phyloP scores from a whole-genome alignment of 2,329 filamentous ascomycete species.

The Hypoxylon sp. region DNA sequence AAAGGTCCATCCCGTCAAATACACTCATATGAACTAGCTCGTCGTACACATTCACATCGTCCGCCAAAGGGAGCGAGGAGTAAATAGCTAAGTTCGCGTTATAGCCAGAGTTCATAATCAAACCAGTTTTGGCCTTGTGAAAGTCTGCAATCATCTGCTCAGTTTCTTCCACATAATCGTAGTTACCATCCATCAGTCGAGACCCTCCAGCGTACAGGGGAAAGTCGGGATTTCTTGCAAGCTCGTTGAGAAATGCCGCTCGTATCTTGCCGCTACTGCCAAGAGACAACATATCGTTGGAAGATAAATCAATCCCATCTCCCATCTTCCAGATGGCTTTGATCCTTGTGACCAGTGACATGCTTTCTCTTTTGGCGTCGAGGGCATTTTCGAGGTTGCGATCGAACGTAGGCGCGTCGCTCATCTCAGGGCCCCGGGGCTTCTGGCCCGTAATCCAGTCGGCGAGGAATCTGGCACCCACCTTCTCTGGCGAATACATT shows the following conservation, averaged over 20 bases:
- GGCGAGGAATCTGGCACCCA: no score
- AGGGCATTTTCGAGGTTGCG: slow-evolving; percentile 40
- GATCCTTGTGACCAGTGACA: neutral
- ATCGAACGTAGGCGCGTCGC: no score
- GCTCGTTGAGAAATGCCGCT: slow-evolving; percentile 59
- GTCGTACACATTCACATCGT: slow-evolving; percentile 73
- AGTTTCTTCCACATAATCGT: slow-evolving; percentile 65
- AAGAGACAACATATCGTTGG: slow-evolving; percentile 71
- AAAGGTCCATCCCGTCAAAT: slow-evolving; percentile 71
- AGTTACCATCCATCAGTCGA: slow-evolving; percentile 74
- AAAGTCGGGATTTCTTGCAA: slow-evolving; percentile 53
- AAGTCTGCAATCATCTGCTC: slow-evolving; percentile 70
- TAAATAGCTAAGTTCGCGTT: slow-evolving; percentile 67
- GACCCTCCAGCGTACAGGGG: slow-evolving; percentile 68
- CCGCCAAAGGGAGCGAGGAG: slow-evolving; percentile 62
- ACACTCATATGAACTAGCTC: slow-evolving; percentile 75
- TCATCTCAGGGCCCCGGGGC: no score
- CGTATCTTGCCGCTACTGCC: slow-evolving; percentile 57
- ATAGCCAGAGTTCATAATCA: slow-evolving; percentile 71
- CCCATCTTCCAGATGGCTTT: neutral
- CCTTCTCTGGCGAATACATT: no score
- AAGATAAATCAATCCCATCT: slow-evolving; percentile 66
- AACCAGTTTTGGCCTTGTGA: slow-evolving; percentile 67
- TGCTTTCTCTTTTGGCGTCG: slow-evolving; percentile 41
- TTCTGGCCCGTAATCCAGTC: no score